Evolutionary conservation across 78 protist genomes (phyloP).

Genomic region (Pelomyxa schiedti): DNA sequence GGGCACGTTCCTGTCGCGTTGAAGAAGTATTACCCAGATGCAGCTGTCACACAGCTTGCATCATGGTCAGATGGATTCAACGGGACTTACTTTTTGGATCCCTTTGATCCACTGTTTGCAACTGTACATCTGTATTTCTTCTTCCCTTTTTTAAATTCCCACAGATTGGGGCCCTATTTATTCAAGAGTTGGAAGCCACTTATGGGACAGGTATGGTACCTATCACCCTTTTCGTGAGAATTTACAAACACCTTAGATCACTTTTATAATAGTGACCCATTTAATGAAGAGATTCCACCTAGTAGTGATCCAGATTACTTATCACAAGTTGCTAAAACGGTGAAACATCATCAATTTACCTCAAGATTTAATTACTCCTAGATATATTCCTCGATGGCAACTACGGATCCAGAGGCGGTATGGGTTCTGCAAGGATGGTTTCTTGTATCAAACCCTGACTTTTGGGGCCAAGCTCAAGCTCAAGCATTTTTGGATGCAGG

Average conservation of each 20-base stretch:
- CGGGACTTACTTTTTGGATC: conserved; percentile 31
- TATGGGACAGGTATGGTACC: conserved; percentile 19
- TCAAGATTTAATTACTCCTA: background rate
- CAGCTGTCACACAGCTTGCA: conserved; percentile 21
- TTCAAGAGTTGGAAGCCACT: too few species aligned
- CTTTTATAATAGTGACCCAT: conserved; percentile 63
- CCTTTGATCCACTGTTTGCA: conserved; percentile 50
- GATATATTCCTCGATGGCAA: conserved; percentile 13
- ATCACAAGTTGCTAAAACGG: too few species aligned
- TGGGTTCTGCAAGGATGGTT: conserved; percentile 83
- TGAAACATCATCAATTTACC: too few species aligned
- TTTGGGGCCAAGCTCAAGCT: conserved; percentile 37
- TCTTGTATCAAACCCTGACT: conserved; percentile 25
- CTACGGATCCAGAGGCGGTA: conserved; percentile 62
- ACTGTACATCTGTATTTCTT: too few species aligned
- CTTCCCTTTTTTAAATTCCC: too few species aligned
- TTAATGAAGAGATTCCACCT: conserved; percentile 65
- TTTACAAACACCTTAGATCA: conserved; percentile 57
- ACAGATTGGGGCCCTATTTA: too few species aligned
- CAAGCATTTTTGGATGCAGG: conserved; percentile 61
- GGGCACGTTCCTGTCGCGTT: conserved; percentile 70
- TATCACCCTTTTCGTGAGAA: conserved; percentile 8
- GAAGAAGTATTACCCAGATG: conserved; percentile 13
- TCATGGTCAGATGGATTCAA: conserved; percentile 40
- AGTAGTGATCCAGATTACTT: conserved; percentile 14